Percentiles rank a stretch among this genome's conserved stretches.
Evolutionary conservation across 2,329 filamentous ascomycete genomes (phyloP).

Genomic region (Cordyceps fumosorosea): DNA sequence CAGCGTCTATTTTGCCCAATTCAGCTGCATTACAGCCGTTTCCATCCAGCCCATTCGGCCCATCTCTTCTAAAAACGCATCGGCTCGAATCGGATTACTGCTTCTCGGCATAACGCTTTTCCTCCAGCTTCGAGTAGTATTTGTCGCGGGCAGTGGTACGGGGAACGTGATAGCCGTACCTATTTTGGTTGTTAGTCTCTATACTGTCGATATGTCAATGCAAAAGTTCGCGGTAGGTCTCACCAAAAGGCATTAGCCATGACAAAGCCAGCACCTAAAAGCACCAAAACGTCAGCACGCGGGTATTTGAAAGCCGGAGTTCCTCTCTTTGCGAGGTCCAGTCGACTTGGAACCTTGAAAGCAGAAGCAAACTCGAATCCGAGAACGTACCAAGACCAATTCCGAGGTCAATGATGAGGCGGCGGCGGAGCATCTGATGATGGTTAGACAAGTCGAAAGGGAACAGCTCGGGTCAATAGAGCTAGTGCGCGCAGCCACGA

Average conservation of each 20-base stretch:
- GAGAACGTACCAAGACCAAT: conserved; percentile 50
- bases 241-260: conserved; percentile 55
- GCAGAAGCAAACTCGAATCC: neutral
- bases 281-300: neutral
- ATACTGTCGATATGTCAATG: neutral
- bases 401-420: conserved; percentile 49
- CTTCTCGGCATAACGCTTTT: conserved; percentile 42
- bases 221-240: conserved; percentile 13
- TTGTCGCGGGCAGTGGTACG: conserved; percentile 52
- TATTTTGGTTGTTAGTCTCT: conserved; percentile 23
- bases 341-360: neutral
- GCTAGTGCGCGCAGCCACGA: neutral
- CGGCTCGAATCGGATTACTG: neutral
- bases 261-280: conserved; percentile 45
- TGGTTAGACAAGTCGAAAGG: conserved; percentile 25
- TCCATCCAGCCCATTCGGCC: neutral
- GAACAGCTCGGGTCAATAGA: conserved; percentile 4
- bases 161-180: conserved; percentile 58
- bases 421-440: conserved; percentile 52
- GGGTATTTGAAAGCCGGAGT: neutral
- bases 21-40: neutral
- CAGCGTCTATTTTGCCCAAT: conserved; percentile 4
- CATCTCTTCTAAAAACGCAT: neutral
- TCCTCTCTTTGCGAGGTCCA: neutral
- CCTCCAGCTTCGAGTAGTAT: conserved; percentile 53